Base-by-base conservation (phyloP, 2,329 filamentous ascomycete species). In the Niveomyces coronatus region DNA sequence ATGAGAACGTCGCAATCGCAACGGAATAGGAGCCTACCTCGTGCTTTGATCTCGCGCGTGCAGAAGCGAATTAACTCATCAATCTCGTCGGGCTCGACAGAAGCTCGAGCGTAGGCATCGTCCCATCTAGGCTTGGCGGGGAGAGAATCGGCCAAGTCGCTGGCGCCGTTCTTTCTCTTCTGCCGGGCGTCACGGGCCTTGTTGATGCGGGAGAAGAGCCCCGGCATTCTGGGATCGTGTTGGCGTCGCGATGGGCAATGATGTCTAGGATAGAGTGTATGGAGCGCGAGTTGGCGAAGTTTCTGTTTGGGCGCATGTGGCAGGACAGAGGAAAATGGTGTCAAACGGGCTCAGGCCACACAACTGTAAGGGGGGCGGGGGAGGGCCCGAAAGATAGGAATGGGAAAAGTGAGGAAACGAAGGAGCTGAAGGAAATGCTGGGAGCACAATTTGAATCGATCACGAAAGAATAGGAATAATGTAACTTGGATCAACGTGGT, bases 1-100 rank as follows among this genome's bases (percentile, higher is more conserved):
- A 55, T 7, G 15, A 16, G 49, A 39, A 48, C 15, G 11, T 31
- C 15, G 26, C 18, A 30, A 17, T 15, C n/a, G 6, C 5, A 18
- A 15, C 26, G n/a, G 18, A 18, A 30, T 31, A 16, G 14, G 32
- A 44, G 62, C 76, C 51, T 77, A 94, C 89, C 89, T 84, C 88
- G 76, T 44, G 83, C 82, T 66, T 96, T 98, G 60, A 98, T 75
- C 65, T 98, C 91, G 40, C 79, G 72, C 9, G 88, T 93, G 64
- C 87, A 95, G 48, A 79, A 77, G 55, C 79, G 75, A 36, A 96
- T 69, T 45, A 98, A 66, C 55, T 94, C 87, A 52, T 88, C 81
- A 33, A 98, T 79, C 64, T 98, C 91, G 48, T 94, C 86, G 5
- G 88, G 83, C 37, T 85, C 81, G 47, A 98, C 80, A 32, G 79